Conservation (phyloP, 805 yeast genomes). For the Myxozyma neotropica region DNA sequence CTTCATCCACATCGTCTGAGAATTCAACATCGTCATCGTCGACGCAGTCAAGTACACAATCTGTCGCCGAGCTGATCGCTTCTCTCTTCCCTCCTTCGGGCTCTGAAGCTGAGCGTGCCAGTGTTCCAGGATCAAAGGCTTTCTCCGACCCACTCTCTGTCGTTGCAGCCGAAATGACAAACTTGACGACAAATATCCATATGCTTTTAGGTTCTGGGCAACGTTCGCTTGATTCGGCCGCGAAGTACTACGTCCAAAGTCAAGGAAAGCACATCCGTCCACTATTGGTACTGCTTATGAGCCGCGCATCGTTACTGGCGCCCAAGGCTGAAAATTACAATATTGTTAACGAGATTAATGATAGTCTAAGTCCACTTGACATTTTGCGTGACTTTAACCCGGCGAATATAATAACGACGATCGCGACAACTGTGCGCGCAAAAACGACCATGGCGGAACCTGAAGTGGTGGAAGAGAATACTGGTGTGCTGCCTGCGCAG, state of each 20-base stretch:
- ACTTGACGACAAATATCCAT: constrained; percentile 83
- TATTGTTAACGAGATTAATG: constrained; percentile 39
- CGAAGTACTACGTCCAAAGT: constrained; percentile 93
- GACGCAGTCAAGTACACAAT: background rate
- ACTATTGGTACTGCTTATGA: constrained; percentile 75
- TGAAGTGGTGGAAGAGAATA: constrained; percentile 14
- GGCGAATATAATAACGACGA: constrained; percentile 37
- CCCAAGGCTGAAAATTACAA: constrained; percentile 37
- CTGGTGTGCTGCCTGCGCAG: constrained; percentile 86
- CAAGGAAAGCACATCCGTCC: constrained; percentile 97
- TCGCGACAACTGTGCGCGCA: constrained; percentile 41
- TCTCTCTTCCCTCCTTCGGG: constrained; percentile 11
- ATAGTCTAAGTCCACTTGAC: constrained; percentile 71
- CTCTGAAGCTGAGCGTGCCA: constrained; percentile 12
- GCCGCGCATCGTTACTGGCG: constrained; percentile 66
- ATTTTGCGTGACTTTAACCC: constrained; percentile 91
- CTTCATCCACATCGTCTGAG: background rate
- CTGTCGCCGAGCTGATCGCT: constrained; percentile 12
- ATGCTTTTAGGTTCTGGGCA: constrained; percentile 88
- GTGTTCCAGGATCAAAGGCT: constrained; percentile 15
- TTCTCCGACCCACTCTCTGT: constrained; percentile 77
- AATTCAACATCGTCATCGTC: background rate
- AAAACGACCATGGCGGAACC: background rate
- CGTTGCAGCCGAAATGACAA: constrained; percentile 91
- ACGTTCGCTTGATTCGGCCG: constrained; percentile 86